Percentiles rank a stretch among this genome's conserved stretches.
Conservation (phyloP, 345 rosid species). For the Litchi chinensis region DNA sequence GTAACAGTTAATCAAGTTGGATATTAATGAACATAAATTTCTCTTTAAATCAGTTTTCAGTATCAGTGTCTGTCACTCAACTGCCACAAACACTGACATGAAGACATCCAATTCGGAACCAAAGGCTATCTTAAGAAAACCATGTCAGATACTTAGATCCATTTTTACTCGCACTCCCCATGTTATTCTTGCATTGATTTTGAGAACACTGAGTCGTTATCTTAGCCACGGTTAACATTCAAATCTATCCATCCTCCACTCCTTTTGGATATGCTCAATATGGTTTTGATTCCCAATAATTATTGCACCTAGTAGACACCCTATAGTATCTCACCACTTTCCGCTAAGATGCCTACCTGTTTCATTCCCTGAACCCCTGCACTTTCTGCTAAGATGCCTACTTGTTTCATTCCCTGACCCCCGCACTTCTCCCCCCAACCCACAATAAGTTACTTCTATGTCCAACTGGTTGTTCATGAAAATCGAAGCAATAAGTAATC, state of each 20-base stretch:
- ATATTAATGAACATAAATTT: background rate
- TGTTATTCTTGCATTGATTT: background rate
- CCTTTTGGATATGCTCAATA: background rate
- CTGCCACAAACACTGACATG: background rate
- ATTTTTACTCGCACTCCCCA: background rate
- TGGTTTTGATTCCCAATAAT: background rate
- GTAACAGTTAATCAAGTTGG: background rate
- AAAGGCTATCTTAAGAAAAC: background rate
- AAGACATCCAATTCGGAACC: background rate
- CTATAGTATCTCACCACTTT: background rate
- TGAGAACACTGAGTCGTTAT: background rate
- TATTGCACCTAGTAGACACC: background rate
- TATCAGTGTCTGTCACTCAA: background rate
- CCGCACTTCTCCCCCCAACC: background rate
- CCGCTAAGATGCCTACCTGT: background rate
- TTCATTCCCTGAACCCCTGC: background rate
- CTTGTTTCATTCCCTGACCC: background rate
- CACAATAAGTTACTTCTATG: background rate
- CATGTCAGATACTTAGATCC: background rate
- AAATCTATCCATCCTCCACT: background rate
- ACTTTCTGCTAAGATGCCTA: too few relatives aligned
- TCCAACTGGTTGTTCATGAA: constrained; percentile 5
- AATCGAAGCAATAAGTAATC: background rate
- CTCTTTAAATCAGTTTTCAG: background rate
- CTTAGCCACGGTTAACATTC: background rate